Evolutionary conservation across 768 basidiomycete species (phyloP).

Genomic region (Pisolithus microcarpus): DNA sequence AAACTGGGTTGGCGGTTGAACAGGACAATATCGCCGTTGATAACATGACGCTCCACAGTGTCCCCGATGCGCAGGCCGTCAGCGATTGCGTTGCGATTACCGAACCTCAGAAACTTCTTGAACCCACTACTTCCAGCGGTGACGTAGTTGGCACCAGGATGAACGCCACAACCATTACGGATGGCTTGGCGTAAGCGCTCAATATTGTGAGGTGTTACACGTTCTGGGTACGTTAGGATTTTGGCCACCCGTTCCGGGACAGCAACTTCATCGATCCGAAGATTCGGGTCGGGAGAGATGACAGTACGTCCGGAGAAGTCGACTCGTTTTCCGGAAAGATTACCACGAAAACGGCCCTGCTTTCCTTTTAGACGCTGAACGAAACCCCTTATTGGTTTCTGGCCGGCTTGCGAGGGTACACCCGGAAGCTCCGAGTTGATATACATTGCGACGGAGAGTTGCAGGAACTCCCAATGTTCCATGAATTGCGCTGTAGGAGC

Average conservation of each 20-base stretch:
- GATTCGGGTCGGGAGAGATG: slow-evolving; percentile 98
- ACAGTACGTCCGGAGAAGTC: slow-evolving; percentile 98
- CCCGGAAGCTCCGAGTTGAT: slow-evolving; percentile 97
- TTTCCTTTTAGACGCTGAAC: slow-evolving; percentile 98
- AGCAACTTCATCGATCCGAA: slow-evolving; percentile 97
- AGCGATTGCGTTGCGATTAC: slow-evolving; percentile 72
- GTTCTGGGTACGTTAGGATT: slow-evolving; percentile 92
- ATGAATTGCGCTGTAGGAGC: slow-evolving; percentile 84
- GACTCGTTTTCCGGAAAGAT: slow-evolving; percentile 96
- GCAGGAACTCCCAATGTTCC: slow-evolving; percentile 99
- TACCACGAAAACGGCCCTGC: slow-evolving; percentile 97
- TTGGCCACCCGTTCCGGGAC: slow-evolving; percentile 94
- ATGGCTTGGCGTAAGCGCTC: slow-evolving; percentile 67
- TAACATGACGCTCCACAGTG: slow-evolving; percentile 88
- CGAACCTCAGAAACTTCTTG: slow-evolving; percentile 89
- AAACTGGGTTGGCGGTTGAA: slow-evolving; percentile 99
- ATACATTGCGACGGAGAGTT: slow-evolving; percentile 93
- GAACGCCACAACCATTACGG: slow-evolving; percentile 80
- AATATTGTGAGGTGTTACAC: slow-evolving; percentile 89
- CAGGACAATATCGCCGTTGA: slow-evolving; percentile 92
- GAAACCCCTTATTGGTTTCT: slow-evolving; percentile 95
- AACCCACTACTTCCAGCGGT: slow-evolving; percentile 66
- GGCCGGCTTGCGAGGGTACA: slow-evolving; percentile 76
- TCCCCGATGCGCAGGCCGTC: slow-evolving; percentile 82
- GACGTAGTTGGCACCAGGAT: slow-evolving; percentile 95